Base-by-base conservation (phyloP, 2,329 filamentous ascomycete genomes). In the Escovopsis sp. region DNA sequence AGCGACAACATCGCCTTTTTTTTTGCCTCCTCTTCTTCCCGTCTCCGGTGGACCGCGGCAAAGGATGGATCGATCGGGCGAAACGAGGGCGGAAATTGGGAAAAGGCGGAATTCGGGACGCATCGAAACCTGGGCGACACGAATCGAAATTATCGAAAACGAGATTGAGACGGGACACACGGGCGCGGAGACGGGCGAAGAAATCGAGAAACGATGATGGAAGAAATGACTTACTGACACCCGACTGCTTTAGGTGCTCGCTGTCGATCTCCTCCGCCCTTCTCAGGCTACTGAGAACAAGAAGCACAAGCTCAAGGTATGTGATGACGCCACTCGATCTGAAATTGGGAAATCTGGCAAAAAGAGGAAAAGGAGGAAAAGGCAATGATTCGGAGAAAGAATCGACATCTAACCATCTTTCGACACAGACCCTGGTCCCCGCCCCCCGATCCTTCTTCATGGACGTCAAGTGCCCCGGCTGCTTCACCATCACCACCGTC, bases 271-370 rank as follows among this genome's bases (percentile, higher is more conserved):
- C 64, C 83, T 98, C 73, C 96, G 98, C 86, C 91, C 91, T 66
- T 85, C 84, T 67, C 84, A 89, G 72, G 85, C 86, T 72, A 81
- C 89, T 70, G 91, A 98, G 84, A 87, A 87, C 65, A 86, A 87
- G 77, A 96, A 96, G 85, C 91, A 98, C 85, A 98, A 98, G 86
- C 86, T 98, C 70, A 98, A 98, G 87, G 87, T 94, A 86, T 55
- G 58, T 55, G 44, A 42, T 47, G 33, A 41, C 40, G 47, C 47
- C 44, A 49, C 36, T 34, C 23, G 19, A 45, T 26, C 26, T 9
- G 38, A 32, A 40, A 34, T 23, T 23, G 23, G 23, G 23, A 23
- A 6, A 23, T 1, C 15, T 15, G 15, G 26, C 37, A 38, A 19
- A 38, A 10, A 33, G 12, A 10, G 45, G 3, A 32, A 32, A 32